Evolutionary conservation across 202 grass and related monocot genomes (phyloP), one percentile per base, ranked within the genome.

Genomic region (Dendrocalamus latiflorus): DNA sequence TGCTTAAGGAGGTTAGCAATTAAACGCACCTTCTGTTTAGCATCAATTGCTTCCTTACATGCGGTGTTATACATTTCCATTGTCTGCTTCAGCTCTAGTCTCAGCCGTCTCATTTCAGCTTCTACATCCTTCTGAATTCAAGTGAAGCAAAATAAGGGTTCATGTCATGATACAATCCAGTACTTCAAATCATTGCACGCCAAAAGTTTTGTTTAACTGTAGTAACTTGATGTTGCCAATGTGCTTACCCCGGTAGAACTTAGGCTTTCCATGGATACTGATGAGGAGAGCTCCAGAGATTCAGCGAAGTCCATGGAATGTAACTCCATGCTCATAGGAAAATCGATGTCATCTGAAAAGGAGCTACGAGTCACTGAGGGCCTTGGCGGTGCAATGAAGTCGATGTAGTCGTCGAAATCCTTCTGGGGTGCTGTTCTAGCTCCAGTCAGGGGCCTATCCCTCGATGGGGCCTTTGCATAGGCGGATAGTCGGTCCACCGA

Each of bases 81-180:
- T 1, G 26, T 98, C 80, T 93, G 96, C 68, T 95, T 95, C 62
- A 99, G 66, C 84, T 95, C 93, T 30, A 87, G 70, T 72, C 89
- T 93, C 54, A 99, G 78, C 63, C 93, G 89, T 90, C 82, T 93
- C 93, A 99, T 89, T 89, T 99, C 91, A 45, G 49, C 49, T 81
- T 93, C 93, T 24, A 93, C 85, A 13, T 93, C 93, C 20, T 83
- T 81, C 80, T 85, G 62, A 45, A 65, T 87, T 79, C 75, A 72
- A 41, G 48, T n/a, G 49, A 76, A 79, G 45, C 25, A 77, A 54
- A 83, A 72, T 26, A 87, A 84, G 18, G 64, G 79, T 67, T 63
- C 44, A 79, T 76, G 48, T 79, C 68, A 86, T 61, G 33, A 10
- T 28, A 10, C 34, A 53, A 68, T 79, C 34, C 37, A 38, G 34